Evolutionary conservation across 2,329 filamentous ascomycete species (phyloP).

Genomic region (Trichoderma asperellum): DNA sequence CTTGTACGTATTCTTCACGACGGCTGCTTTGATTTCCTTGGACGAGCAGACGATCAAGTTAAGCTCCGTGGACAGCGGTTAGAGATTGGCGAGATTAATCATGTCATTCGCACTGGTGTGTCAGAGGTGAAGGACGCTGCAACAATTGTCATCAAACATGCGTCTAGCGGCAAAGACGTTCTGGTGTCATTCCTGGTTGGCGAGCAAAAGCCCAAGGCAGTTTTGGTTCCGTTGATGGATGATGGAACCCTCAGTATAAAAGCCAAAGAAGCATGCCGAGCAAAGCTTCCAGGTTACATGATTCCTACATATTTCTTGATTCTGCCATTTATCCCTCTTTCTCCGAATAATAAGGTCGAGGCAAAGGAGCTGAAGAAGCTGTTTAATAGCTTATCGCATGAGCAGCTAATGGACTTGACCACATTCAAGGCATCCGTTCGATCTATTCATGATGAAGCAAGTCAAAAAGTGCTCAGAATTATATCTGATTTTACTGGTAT

Average conservation of each 20-base stretch:
- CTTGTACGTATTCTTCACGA: conserved; percentile 81
- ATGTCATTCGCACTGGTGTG: conserved; percentile 69
- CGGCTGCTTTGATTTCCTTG: conserved; percentile 83
- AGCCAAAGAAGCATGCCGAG: conserved; percentile 66
- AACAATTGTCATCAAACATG: conserved; percentile 74
- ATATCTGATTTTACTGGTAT: conserved; percentile 59
- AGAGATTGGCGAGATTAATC: conserved; percentile 90
- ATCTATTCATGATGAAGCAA: conserved; percentile 40
- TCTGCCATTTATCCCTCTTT: conserved; percentile 74
- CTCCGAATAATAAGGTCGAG: conserved; percentile 88
- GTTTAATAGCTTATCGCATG: conserved; percentile 64
- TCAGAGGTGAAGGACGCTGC: conserved; percentile 67
- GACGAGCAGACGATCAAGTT: conserved; percentile 87
- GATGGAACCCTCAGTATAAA: conserved; percentile 46
- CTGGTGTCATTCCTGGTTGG: conserved; percentile 73
- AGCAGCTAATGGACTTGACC: conserved; percentile 63
- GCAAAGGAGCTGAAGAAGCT: conserved; percentile 68
- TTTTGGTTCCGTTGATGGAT: conserved; percentile 37
- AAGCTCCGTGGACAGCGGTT: conserved; percentile 88
- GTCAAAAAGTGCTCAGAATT: conserved; percentile 54
- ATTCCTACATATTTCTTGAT: conserved; percentile 82
- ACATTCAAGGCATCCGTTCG: conserved; percentile 32
- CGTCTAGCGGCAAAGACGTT: conserved; percentile 75
- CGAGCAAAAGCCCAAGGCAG: conserved; percentile 1
- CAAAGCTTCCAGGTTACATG: conserved; percentile 82